Evolutionary conservation across 2,329 filamentous ascomycete genomes (phyloP).

Genomic region (Neoascochyta sp.): DNA sequence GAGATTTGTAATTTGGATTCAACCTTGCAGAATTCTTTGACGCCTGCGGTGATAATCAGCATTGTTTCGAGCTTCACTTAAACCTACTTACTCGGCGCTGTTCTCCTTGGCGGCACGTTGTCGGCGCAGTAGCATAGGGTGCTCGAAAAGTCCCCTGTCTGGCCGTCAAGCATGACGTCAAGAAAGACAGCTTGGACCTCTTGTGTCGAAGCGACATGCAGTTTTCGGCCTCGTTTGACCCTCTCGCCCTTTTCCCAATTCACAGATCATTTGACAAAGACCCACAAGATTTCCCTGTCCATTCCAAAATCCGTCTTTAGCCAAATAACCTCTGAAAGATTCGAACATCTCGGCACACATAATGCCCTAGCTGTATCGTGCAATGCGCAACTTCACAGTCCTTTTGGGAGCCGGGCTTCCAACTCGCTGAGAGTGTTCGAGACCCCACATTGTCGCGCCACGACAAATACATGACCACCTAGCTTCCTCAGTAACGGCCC

Average conservation of each 20-base stretch:
- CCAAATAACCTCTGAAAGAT: not conserved
- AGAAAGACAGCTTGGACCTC: not conserved
- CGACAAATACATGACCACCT: slow-evolving; percentile 11
- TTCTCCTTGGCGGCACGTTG: slow-evolving; percentile 2
- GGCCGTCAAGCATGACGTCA: not conserved
- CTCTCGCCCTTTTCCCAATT: not conserved
- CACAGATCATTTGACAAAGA: not conserved
- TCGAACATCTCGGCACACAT: not conserved
- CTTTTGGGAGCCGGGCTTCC: not conserved
- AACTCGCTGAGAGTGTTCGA: slow-evolving; percentile 7
- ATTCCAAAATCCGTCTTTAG: not conserved
- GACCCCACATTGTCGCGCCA: slow-evolving; percentile 9
- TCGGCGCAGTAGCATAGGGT: slow-evolving; percentile 5
- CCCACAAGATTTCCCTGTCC: not conserved
- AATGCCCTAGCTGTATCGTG: slow-evolving; percentile 7
- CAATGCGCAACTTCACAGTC: slow-evolving; percentile 4
- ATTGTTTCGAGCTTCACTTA: no score
- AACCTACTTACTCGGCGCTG: slow-evolving; percentile 5
- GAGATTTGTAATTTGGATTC: not conserved
- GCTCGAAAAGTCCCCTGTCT: not conserved
- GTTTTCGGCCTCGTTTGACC: not conserved
- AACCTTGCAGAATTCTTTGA: slow-evolving; percentile 7
- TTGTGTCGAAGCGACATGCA: not conserved
- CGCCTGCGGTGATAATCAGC: slow-evolving; percentile 1
- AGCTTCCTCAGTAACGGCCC: not conserved